Evolutionary conservation across 1,284 basidiomycete genomes (phyloP).

Genomic region (Singerocomus inundabilis): DNA sequence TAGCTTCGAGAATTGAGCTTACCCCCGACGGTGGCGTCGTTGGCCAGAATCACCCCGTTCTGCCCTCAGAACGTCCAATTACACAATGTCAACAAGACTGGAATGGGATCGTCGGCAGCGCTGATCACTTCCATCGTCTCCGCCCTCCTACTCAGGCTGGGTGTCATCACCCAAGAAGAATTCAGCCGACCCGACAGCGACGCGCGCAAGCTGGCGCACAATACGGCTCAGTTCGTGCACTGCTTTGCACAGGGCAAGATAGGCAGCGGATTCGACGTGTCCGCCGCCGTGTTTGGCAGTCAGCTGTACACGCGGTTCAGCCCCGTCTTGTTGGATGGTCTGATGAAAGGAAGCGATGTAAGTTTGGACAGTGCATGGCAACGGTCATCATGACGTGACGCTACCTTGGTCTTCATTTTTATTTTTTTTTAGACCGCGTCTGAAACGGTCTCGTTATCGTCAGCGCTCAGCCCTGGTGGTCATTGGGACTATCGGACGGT

Average conservation of each 20-base stretch:
- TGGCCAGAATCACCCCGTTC: conserved; percentile 73
- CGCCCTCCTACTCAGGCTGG: conserved; percentile 79
- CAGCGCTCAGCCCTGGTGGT: conserved; percentile 50
- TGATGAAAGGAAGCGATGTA: conserved; percentile 65
- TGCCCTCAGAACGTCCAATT: conserved; percentile 68
- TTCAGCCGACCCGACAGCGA: conserved; percentile 43
- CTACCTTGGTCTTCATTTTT: too few relatives aligned
- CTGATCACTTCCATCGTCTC: conserved; percentile 94
- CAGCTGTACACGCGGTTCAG: conserved; percentile 92
- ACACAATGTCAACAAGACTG: conserved; percentile 92
- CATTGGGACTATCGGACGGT: conserved; percentile 66
- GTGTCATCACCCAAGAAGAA: conserved; percentile 54
- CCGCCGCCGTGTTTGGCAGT: conserved; percentile 92
- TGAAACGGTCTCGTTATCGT: conserved; percentile 17
- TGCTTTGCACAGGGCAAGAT: conserved; percentile 98
- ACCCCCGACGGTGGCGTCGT: conserved; percentile 58
- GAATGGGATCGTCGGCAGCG: conserved; percentile 94
- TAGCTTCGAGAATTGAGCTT: conserved; percentile 64
- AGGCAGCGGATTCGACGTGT: conserved; percentile 96
- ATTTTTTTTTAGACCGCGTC: conserved; percentile 16
- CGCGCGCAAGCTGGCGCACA: conserved; percentile 74
- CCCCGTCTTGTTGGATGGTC: conserved; percentile 61
- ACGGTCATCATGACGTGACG: not conserved
- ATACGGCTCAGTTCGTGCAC: conserved; percentile 94
- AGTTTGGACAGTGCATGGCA: conserved; percentile 14